Percentiles rank a stretch among this genome's conserved stretches.
Evolutionary conservation across 2,329 filamentous ascomycete genomes (phyloP).

Genomic region (Colletotrichum chrysophilum): DNA sequence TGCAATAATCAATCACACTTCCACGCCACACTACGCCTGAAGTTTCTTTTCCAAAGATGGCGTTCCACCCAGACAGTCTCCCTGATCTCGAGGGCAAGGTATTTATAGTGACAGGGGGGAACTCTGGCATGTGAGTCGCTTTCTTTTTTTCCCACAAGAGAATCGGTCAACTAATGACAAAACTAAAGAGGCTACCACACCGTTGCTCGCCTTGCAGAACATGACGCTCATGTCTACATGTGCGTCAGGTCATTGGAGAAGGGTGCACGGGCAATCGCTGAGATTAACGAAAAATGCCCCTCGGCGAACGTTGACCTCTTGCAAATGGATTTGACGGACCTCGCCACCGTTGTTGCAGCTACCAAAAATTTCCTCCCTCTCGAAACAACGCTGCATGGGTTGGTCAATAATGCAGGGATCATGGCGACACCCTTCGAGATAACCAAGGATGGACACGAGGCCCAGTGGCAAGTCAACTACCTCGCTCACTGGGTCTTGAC

Average conservation of each 20-base stretch:
- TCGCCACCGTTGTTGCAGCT: conserved; percentile 39
- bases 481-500: conserved; percentile 47
- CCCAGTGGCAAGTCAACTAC: conserved; percentile 45
- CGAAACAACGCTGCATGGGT: conserved; percentile 35
- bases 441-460: conserved; percentile 40
- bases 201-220: conserved; percentile 37
- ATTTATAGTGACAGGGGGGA: conserved; percentile 50
- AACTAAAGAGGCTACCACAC: conserved; percentile 37
- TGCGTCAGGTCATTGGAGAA: conserved; percentile 39
- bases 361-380: conserved; percentile 32
- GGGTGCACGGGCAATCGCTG: conserved; percentile 32
- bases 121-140: conserved; percentile 46
- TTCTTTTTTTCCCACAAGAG: not conserved
- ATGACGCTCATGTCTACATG: conserved; percentile 46
- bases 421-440: conserved; percentile 30
- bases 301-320: conserved; percentile 36
- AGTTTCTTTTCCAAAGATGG: conserved; percentile 5
- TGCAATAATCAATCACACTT: not conserved
- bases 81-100: conserved; percentile 47
- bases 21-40: not conserved
- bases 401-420: conserved; percentile 24
- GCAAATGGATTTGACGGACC: conserved; percentile 37
- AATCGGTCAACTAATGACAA: not conserved
- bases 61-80: conserved; percentile 44
- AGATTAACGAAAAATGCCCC: conserved; percentile 35